Conservation (phyloP, 2,329 filamentous ascomycete species). For the Cordyceps fumosorosea region DNA sequence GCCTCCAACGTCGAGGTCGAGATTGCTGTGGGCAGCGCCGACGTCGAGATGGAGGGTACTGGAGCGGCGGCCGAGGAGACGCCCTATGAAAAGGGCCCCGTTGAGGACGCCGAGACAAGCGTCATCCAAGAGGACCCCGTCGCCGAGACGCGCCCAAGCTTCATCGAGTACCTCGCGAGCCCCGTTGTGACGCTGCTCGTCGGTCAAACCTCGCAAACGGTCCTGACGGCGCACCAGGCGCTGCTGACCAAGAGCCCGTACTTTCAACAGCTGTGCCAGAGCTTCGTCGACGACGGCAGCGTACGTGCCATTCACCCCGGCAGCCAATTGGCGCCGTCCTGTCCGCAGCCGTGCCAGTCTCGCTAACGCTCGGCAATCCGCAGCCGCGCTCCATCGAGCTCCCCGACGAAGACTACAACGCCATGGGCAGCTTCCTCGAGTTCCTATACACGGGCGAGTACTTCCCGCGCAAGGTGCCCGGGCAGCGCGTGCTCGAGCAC, state of each 20-base stretch:
- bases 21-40: slow-evolving; percentile 19
- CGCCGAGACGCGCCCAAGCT: slow-evolving; percentile 34
- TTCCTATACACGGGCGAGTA: slow-evolving; percentile 43
- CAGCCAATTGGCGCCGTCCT: neutral
- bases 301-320: slow-evolving; percentile 37
- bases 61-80: slow-evolving; percentile 22
- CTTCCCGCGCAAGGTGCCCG: slow-evolving; percentile 63
- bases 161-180: slow-evolving; percentile 57
- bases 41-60: slow-evolving; percentile 34
- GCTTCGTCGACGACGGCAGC: slow-evolving; percentile 54
- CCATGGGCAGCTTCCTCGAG: slow-evolving; percentile 35
- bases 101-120: slow-evolving; percentile 24
- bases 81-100: slow-evolving; percentile 24
- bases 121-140: slow-evolving; percentile 31
- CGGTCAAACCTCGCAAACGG: slow-evolving; percentile 53
- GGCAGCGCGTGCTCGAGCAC: slow-evolving; percentile 60
- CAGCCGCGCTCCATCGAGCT: slow-evolving; percentile 63
- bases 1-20: slow-evolving; percentile 16
- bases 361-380: neutral
- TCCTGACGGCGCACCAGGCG: slow-evolving; percentile 72
- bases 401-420: slow-evolving; percentile 27
- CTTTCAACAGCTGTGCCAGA: slow-evolving; percentile 57
- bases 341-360: neutral
- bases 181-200: slow-evolving; percentile 64
- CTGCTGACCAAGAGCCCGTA: slow-evolving; percentile 69